Conservation (phyloP, 2,329 filamentous ascomycete genomes). For the Penicillium sp. region DNA sequence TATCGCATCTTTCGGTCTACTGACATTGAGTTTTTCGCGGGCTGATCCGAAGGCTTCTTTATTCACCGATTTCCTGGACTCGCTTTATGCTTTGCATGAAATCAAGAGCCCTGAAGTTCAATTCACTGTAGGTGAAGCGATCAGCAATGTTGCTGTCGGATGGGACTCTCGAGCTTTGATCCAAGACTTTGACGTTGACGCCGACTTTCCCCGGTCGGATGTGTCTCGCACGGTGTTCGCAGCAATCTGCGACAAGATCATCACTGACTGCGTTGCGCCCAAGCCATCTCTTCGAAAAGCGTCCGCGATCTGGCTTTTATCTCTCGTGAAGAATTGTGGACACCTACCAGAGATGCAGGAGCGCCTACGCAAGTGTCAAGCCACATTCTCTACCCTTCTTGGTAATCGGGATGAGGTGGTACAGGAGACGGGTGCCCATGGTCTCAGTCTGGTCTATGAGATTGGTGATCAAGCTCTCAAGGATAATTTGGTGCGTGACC, state of each 20-base stretch:
- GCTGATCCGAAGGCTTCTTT: constrained; percentile 32
- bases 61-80: constrained; percentile 57
- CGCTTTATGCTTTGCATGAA: constrained; percentile 75
- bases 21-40: constrained; percentile 58
- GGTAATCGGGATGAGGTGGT: constrained; percentile 89
- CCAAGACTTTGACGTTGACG: constrained; percentile 72
- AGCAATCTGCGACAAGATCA: constrained; percentile 66
- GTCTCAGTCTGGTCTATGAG: constrained; percentile 89
- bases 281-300: constrained; percentile 90
- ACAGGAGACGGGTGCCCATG: constrained; percentile 90
- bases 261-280: constrained; percentile 74
- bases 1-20: constrained; percentile 73
- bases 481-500: constrained; percentile 77
- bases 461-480: constrained; percentile 79
- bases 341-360: constrained; percentile 71
- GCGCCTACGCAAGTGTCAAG: constrained; percentile 74
- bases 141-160: constrained; percentile 72
- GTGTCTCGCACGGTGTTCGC: constrained; percentile 45
- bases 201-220: constrained; percentile 41
- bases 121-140: constrained; percentile 84
- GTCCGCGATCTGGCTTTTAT: constrained; percentile 92
- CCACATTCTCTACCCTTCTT: constrained; percentile 82
- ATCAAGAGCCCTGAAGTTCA: constrained; percentile 83
- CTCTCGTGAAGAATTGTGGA: constrained; percentile 84
- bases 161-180: constrained; percentile 81